phyloP scores from a whole-genome alignment of 1,284 basidiomycete genomes.

The Microbotryum intermedium region DNA sequence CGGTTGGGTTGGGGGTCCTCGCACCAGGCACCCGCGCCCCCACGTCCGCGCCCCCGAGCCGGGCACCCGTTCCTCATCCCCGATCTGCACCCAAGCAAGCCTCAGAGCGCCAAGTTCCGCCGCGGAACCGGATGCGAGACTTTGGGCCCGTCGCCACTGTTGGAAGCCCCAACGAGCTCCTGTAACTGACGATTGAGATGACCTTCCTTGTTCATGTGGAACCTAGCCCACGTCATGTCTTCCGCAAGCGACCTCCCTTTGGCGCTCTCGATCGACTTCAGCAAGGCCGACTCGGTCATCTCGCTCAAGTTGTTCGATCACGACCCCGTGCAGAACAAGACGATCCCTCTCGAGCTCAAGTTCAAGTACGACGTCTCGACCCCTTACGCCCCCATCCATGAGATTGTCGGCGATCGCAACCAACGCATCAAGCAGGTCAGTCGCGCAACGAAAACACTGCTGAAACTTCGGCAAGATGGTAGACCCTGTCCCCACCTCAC shows the following conservation, averaged over 20 bases:
- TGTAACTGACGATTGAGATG: not conserved
- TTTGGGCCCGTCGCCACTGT: too few species aligned
- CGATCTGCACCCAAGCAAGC: too few species aligned
- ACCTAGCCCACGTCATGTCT: constrained; percentile 5
- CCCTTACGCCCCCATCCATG: constrained; percentile 89
- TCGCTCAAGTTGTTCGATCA: constrained; percentile 67
- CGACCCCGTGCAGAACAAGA: constrained; percentile 45
- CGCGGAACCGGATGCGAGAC: too few species aligned
- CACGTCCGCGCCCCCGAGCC: too few species aligned
- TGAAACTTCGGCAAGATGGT: constrained; percentile 37
- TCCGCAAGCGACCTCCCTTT: constrained; percentile 17
- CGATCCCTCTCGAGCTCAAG: constrained; percentile 71
- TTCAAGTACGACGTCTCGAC: constrained; percentile 82
- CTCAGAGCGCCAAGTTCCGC: too few species aligned
- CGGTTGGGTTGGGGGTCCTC: too few species aligned
- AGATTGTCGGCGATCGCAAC: constrained; percentile 76
- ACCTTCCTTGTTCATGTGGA: not conserved
- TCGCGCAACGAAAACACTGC: constrained; percentile 46
- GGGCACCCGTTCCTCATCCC: too few species aligned
- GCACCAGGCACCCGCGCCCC: too few species aligned
- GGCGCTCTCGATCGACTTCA: constrained; percentile 47
- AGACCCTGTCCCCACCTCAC: not conserved
- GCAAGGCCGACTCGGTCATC: constrained; percentile 53
- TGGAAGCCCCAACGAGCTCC: too few species aligned
- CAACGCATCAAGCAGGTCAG: constrained; percentile 65